Evolutionary conservation across 768 basidiomycete genomes (phyloP).

Genomic region (Mrakia blollopis): DNA sequence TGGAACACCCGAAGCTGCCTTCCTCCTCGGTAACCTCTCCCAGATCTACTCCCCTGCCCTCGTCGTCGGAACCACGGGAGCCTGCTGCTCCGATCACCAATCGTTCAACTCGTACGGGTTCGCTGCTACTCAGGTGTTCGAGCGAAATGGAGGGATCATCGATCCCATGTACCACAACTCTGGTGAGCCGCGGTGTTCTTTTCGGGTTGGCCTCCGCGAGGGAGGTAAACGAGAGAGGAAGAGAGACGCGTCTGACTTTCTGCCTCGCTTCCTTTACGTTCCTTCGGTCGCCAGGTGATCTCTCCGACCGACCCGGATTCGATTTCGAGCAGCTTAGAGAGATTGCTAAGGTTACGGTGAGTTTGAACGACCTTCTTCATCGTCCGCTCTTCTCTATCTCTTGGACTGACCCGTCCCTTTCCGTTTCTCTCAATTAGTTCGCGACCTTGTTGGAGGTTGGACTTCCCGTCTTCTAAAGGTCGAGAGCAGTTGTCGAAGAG

Average conservation of each 20-base stretch:
- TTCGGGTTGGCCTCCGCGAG: too few species aligned
- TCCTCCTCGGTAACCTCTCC: slow-evolving; percentile 70
- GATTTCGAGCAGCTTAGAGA: slow-evolving; percentile 74
- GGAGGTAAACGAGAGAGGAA: too few species aligned
- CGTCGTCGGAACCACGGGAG: slow-evolving; percentile 53
- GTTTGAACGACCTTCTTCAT: slow-evolving; percentile 32
- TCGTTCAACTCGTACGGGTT: slow-evolving; percentile 77
- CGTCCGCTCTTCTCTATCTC: not conserved
- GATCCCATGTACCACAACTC: slow-evolving; percentile 59
- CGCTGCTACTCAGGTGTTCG: slow-evolving; percentile 81
- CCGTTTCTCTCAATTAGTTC: slow-evolving; percentile 15
- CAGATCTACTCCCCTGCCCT: slow-evolving; percentile 76
- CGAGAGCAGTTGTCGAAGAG: too few species aligned
- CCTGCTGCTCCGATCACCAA: slow-evolving; percentile 83
- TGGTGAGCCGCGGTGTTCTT: too few species aligned
- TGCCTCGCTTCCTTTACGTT: not conserved
- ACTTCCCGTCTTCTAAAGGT: not conserved
- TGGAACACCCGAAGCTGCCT: slow-evolving; percentile 67
- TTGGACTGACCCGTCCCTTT: not conserved
- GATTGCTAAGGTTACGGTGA: slow-evolving; percentile 81
- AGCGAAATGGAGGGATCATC: slow-evolving; percentile 74
- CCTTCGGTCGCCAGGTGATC: slow-evolving; percentile 66
- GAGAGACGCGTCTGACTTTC: not conserved
- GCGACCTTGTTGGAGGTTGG: slow-evolving; percentile 34
- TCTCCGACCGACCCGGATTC: slow-evolving; percentile 72